These are phyloP conservation scores for Candida namnaoensis DNA, from an alignment of 805 yeast genomes.

Conservation along the genomic window DNA sequence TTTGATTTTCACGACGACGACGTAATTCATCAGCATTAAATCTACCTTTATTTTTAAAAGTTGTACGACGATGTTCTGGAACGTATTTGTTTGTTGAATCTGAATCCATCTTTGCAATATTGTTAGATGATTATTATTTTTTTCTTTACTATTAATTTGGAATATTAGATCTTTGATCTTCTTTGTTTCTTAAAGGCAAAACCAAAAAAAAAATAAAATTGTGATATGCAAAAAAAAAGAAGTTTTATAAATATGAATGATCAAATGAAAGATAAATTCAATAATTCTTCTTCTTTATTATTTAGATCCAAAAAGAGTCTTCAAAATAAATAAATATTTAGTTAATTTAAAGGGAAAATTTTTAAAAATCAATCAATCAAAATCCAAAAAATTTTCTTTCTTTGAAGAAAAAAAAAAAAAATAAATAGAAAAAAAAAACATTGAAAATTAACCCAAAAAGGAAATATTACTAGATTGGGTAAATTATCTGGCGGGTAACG, in stretches of 20 bases:
- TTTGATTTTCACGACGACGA: slow-evolving; percentile 96
- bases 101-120: slow-evolving; percentile 47
- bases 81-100: slow-evolving; percentile 77
- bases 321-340: no score
- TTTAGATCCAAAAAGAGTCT: no score
- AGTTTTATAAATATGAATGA: no score
- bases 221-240: no score
- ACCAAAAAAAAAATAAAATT: no score
- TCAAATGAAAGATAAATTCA: no score
- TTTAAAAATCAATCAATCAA: no score
- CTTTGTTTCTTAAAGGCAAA: no score
- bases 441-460: slow-evolving; percentile 3
- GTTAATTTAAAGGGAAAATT: no score
- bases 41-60: slow-evolving; percentile 89
- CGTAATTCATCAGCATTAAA: slow-evolving; percentile 94
- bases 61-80: slow-evolving; percentile 96
- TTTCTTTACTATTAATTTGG: background rate
- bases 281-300: no score
- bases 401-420: background rate
- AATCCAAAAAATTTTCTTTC: no score
- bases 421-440: background rate
- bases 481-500: slow-evolving; percentile 33
- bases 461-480: slow-evolving; percentile 10
- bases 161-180: no score
- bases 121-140: background rate